Conservation (phyloP, 2,329 filamentous ascomycete genomes). For the Penicillium digitatum region DNA sequence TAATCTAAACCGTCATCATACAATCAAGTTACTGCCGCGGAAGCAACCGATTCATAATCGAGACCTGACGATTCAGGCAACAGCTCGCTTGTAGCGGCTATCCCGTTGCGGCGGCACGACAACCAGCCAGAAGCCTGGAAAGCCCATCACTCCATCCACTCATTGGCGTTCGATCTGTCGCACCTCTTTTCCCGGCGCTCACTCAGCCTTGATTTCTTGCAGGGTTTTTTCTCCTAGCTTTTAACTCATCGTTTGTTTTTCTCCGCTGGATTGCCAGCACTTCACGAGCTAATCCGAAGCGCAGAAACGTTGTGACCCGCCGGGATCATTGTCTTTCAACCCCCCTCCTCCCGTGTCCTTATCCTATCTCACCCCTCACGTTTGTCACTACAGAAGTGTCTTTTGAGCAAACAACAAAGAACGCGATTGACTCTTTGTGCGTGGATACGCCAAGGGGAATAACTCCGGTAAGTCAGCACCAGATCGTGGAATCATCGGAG, state of each 20-base stretch:
- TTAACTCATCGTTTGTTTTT: conserved; percentile 4
- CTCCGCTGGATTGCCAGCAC: conserved; percentile 10
- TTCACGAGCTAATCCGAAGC: conserved; percentile 11
- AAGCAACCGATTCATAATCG: not conserved
- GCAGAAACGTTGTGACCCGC: conserved; percentile 21
- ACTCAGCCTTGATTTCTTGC: conserved; percentile 10
- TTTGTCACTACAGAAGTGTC: conserved; percentile 4
- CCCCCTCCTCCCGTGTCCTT: conserved; percentile 21
- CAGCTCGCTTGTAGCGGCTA: conserved; percentile 41
- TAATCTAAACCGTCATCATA: not conserved
- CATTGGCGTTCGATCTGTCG: conserved; percentile 19
- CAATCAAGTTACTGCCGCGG: not conserved
- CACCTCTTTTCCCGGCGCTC: conserved; percentile 12
- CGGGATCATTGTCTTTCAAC: conserved; percentile 23
- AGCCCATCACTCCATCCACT: conserved; percentile 33
- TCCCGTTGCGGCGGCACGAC: conserved; percentile 38
- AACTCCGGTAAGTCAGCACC: conserved; percentile 17
- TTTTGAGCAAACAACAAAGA: conserved; percentile 12
- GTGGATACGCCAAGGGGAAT: conserved; percentile 12
- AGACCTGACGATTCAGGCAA: conserved; percentile 21
- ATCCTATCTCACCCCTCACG: conserved; percentile 18
- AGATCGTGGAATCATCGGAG: conserved; percentile 23
- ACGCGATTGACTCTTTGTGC: conserved; percentile 8
- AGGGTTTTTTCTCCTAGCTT: conserved; percentile 8
- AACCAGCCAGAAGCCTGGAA: conserved; percentile 39